Evolutionary conservation across 805 yeast species (phyloP).

Genomic region (Dipodascus albidus): DNA sequence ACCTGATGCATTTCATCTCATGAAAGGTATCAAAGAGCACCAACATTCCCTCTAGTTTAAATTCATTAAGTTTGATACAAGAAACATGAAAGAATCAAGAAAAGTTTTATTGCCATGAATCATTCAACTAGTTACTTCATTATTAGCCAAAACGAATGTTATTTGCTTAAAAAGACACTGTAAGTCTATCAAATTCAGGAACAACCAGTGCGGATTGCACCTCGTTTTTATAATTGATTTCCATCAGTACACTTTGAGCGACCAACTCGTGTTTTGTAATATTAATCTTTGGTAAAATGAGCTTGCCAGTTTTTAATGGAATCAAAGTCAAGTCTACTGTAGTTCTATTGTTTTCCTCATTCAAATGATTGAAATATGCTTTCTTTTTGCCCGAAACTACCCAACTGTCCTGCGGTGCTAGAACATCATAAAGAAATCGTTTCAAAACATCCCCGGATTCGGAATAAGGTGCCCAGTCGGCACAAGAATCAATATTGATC

Average conservation of each 20-base stretch:
- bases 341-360: slow-evolving; percentile 13
- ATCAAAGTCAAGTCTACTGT: slow-evolving; percentile 38
- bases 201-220: slow-evolving; percentile 60
- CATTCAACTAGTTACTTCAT: slow-evolving; percentile 1
- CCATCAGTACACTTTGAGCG: slow-evolving; percentile 34
- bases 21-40: slow-evolving; percentile 25
- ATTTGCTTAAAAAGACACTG: slow-evolving; percentile 39
- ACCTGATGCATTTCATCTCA: slow-evolving; percentile 58
- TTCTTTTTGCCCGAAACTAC: slow-evolving; percentile 60
- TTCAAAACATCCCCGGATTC: slow-evolving; percentile 11
- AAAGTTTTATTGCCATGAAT: too few species aligned
- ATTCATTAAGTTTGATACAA: too few species aligned
- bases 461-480: slow-evolving; percentile 32
- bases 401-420: slow-evolving; percentile 61
- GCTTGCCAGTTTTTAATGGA: slow-evolving; percentile 68
- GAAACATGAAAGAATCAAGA: too few species aligned
- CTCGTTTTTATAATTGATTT: slow-evolving; percentile 56
- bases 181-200: slow-evolving; percentile 52
- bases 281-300: slow-evolving; percentile 53
- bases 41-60: neutral
- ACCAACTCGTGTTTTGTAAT: slow-evolving; percentile 24
- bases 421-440: slow-evolving; percentile 36
- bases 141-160: slow-evolving; percentile 1
- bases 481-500: slow-evolving; percentile 33
- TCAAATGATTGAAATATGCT: slow-evolving; percentile 33